These are phyloP conservation scores for Kurtzmaniella quercitrusa DNA, from an alignment of 1,139 yeast genomes.

Conservation along the genomic window DNA sequence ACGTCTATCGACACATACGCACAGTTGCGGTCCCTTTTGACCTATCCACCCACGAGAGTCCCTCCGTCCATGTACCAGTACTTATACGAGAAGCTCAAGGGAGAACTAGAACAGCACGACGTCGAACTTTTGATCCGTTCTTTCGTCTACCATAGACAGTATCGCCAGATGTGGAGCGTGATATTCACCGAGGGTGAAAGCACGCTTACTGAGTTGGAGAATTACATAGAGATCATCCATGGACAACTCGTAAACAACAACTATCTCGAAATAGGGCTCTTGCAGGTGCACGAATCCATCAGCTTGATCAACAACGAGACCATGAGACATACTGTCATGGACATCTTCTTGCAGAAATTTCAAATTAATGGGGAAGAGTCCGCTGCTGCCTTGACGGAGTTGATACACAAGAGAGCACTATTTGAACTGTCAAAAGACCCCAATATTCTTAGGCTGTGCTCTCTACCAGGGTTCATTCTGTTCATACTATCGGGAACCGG, in stretches of 20 bases:
- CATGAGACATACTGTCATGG: conserved; percentile 18
- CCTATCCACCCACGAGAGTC: conserved; percentile 30
- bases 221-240: conserved; percentile 25
- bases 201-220: conserved; percentile 36
- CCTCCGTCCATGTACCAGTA: conserved; percentile 26
- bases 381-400: not conserved
- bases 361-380: conserved; percentile 6
- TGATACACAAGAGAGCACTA: not conserved
- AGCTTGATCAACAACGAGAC: conserved; percentile 8
- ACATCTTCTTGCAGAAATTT: conserved; percentile 17
- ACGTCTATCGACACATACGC: conserved; percentile 26
- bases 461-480: not conserved
- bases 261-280: conserved; percentile 21
- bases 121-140: conserved; percentile 21
- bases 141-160: conserved; percentile 29
- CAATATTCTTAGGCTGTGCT: not conserved
- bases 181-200: conserved; percentile 19
- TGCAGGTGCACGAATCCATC: conserved; percentile 16
- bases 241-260: conserved; percentile 15
- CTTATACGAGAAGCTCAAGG: conserved; percentile 16
- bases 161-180: conserved; percentile 27
- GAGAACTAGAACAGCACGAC: conserved; percentile 18
- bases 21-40: conserved; percentile 24
- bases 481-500: not conserved
- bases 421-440: conserved; percentile 1